phyloP scores from a whole-genome alignment of 306 rosid genomes.

The Senna tora region DNA sequence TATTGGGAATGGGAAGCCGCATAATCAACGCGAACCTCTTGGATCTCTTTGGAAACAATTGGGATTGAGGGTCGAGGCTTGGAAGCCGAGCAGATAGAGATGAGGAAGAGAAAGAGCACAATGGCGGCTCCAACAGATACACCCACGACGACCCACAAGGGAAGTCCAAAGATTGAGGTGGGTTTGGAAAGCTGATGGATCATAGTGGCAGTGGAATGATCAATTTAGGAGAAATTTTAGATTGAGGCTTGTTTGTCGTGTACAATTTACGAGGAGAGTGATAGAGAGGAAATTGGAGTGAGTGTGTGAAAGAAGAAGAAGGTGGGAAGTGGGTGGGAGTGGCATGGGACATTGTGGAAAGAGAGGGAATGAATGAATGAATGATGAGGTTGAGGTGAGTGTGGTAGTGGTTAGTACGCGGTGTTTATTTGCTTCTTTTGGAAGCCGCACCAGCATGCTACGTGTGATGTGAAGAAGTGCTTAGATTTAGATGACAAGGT shows the following conservation, averaged over 20 bases:
- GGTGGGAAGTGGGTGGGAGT: constrained; percentile 44
- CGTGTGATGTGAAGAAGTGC: neutral
- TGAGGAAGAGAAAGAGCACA: constrained; percentile 69
- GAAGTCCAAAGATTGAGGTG: constrained; percentile 82
- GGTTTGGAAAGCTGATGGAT: constrained; percentile 73
- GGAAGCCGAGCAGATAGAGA: constrained; percentile 69
- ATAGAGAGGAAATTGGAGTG: neutral
- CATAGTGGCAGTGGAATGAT: constrained; percentile 36
- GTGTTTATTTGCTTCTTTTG: neutral
- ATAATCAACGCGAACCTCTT: constrained; percentile 64
- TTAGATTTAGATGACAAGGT: neutral
- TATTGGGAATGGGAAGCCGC: constrained; percentile 23
- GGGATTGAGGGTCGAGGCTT: constrained; percentile 61
- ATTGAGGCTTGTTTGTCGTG: constrained; percentile 32
- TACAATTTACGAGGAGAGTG: neutral
- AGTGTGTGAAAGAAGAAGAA: neutral
- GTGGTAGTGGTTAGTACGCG: constrained; percentile 24
- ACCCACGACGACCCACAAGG: constrained; percentile 73
- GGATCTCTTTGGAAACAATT: constrained; percentile 71
- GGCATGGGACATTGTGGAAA: constrained; percentile 47
- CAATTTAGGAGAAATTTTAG: no score
- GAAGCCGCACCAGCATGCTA: constrained; percentile 3
- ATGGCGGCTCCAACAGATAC: constrained; percentile 71
- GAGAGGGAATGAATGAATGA: neutral
- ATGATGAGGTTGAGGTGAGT: neutral